Conservation (phyloP, 2,329 filamentous ascomycete species). For the Talaromyces sp. region DNA sequence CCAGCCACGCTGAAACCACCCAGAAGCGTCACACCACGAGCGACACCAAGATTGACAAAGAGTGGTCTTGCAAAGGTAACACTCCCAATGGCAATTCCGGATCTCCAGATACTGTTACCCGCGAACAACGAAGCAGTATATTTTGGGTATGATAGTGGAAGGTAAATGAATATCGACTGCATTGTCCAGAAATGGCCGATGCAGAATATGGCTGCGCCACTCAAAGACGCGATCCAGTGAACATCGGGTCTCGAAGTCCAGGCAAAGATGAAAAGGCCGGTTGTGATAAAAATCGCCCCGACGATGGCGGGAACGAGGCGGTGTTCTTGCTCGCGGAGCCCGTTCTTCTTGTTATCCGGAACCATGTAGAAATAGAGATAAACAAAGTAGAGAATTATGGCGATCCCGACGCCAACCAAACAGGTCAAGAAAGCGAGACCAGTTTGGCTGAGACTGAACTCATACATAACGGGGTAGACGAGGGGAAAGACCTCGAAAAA, state of each 20-base stretch:
- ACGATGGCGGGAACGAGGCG: conserved; percentile 27
- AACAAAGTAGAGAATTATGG: not conserved
- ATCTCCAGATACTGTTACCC: conserved; percentile 31
- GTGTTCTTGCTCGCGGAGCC: conserved; percentile 27
- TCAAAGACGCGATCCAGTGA: conserved; percentile 37
- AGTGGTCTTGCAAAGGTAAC: conserved; percentile 31
- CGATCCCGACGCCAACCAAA: not conserved
- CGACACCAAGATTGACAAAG: conserved; percentile 28
- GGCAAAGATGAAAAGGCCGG: conserved; percentile 3
- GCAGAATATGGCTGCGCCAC: conserved; percentile 42
- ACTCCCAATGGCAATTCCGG: conserved; percentile 31
- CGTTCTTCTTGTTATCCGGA: not conserved
- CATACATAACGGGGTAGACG: conserved; percentile 58
- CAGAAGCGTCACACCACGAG: conserved; percentile 27
- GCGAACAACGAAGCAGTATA: conserved; percentile 36
- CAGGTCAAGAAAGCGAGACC: not conserved
- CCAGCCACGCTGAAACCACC: not conserved
- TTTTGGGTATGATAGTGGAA: conserved; percentile 33
- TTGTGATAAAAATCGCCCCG: not conserved
- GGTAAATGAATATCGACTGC: conserved; percentile 42
- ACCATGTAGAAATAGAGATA: not conserved
- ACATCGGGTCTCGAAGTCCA: conserved; percentile 28
- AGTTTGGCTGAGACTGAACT: conserved; percentile 14
- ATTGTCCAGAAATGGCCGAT: conserved; percentile 38
- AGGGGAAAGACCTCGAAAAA: conserved; percentile 67